Evolutionary conservation across 345 rosid genomes (phyloP).

Genomic region (Trapa incisa): DNA sequence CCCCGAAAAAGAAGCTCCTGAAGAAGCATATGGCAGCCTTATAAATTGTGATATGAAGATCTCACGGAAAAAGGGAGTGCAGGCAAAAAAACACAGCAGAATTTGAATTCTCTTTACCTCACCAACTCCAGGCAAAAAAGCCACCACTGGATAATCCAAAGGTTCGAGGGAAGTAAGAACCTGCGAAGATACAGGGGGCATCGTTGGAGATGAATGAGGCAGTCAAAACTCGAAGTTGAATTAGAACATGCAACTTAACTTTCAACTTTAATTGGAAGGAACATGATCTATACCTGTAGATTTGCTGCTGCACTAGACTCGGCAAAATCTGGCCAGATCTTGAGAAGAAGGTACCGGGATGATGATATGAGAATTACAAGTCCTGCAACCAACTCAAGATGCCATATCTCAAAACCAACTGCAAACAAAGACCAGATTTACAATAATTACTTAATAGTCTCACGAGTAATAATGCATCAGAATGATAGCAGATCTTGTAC

Average conservation of each 20-base stretch:
- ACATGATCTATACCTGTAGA: constrained; percentile 37
- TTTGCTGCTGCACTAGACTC: constrained; percentile 82
- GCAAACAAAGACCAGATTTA: constrained; percentile 17
- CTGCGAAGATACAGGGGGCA: constrained; percentile 19
- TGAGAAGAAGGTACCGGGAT: constrained; percentile 51
- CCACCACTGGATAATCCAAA: constrained; percentile 59
- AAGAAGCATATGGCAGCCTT: neutral
- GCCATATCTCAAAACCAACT: constrained; percentile 84
- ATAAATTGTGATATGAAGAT: neutral
- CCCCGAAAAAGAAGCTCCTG: constrained; percentile 88
- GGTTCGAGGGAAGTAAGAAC: constrained; percentile 78
- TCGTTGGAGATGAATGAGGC: neutral
- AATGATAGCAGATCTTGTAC: neutral
- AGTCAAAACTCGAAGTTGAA: neutral
- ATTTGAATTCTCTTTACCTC: constrained; percentile 33
- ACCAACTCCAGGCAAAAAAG: constrained; percentile 71
- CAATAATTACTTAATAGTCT: neutral
- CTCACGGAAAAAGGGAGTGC: neutral
- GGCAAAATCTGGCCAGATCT: constrained; percentile 68
- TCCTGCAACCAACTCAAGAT: constrained; percentile 58
- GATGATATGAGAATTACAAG: constrained; percentile 58
- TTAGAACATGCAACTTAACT: neutral
- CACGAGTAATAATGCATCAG: neutral
- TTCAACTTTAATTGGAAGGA: neutral
- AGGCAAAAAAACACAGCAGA: neutral